phyloP scores from a whole-genome alignment of 2,329 filamentous ascomycete species.

The Beauveria pseudobassiana region DNA sequence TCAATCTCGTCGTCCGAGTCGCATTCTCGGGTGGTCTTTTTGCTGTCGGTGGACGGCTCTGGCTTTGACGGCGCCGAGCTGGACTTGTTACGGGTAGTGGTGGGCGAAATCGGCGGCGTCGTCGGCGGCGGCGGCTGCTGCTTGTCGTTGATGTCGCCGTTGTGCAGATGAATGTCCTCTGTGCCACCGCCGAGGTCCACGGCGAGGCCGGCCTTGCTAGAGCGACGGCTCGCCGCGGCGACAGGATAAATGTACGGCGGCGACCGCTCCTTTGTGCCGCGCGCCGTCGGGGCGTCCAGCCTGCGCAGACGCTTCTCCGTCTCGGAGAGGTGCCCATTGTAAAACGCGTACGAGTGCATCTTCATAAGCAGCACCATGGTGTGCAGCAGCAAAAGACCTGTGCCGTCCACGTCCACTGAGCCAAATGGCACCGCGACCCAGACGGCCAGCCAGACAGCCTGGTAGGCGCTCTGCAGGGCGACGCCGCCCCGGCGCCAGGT shows the following conservation, averaged over 20 bases:
- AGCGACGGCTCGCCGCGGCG: slow-evolving; percentile 38
- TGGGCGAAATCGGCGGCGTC: neutral
- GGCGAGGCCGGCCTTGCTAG: slow-evolving; percentile 30
- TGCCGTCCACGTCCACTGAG: slow-evolving; percentile 93
- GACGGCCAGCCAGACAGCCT: slow-evolving; percentile 67
- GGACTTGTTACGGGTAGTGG: neutral
- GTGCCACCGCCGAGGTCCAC: slow-evolving; percentile 11
- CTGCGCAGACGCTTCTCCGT: slow-evolving; percentile 72
- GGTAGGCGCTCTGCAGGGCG: slow-evolving; percentile 73
- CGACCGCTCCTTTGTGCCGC: slow-evolving; percentile 48
- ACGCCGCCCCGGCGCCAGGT: slow-evolving; percentile 76
- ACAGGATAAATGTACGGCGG: slow-evolving; percentile 72
- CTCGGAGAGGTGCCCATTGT: slow-evolving; percentile 90
- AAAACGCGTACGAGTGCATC: slow-evolving; percentile 97
- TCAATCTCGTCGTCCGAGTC: slow-evolving; percentile 45
- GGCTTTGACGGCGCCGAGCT: slow-evolving; percentile 12
- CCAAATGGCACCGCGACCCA: slow-evolving; percentile 84
- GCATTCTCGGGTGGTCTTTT: slow-evolving; percentile 16
- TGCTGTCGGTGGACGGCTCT: slow-evolving; percentile 13
- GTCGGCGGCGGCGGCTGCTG: neutral
- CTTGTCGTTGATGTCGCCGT: neutral
- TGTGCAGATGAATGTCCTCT: slow-evolving; percentile 6
- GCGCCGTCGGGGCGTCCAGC: slow-evolving; percentile 66
- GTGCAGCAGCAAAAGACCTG: slow-evolving; percentile 94
- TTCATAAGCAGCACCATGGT: slow-evolving; percentile 94